Percentiles rank a stretch among this genome's conserved stretches.
These are phyloP conservation scores for Fusarium bactridioides DNA, from an alignment of 2,329 filamentous ascomycete species.

Conservation along the genomic window DNA sequence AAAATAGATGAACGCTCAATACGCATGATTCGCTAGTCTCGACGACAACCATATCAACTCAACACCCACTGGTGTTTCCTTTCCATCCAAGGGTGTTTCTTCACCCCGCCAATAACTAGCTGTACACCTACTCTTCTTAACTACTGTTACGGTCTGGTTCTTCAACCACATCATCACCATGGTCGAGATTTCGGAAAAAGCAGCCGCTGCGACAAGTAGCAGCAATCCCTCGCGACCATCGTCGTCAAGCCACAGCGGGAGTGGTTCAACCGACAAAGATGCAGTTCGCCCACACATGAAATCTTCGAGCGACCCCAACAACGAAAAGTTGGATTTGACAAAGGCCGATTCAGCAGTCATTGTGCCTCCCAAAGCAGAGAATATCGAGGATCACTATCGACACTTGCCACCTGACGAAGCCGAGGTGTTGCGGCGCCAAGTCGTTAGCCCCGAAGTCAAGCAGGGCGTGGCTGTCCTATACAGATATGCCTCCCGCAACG, in stretches of 20 bases:
- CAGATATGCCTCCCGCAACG: slow-evolving; percentile 73
- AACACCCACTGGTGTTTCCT: not conserved
- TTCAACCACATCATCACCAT: slow-evolving; percentile 18
- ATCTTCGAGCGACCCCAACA: slow-evolving; percentile 12
- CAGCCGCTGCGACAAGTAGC: slow-evolving; percentile 29
- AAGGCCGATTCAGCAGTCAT: slow-evolving; percentile 56
- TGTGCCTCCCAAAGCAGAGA: slow-evolving; percentile 44
- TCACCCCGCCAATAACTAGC: not conserved
- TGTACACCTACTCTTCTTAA: not conserved
- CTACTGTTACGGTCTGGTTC: not conserved
- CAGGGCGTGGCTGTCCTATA: slow-evolving; percentile 72
- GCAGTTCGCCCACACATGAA: slow-evolving; percentile 17
- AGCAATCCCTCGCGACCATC: slow-evolving; percentile 39
- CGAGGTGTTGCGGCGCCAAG: slow-evolving; percentile 72
- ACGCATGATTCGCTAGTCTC: slow-evolving; percentile 10
- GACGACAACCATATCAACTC: slow-evolving; percentile 1
- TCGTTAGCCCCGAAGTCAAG: slow-evolving; percentile 69
- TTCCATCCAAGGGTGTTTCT: slow-evolving; percentile 3
- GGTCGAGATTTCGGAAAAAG: slow-evolving; percentile 39
- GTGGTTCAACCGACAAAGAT: slow-evolving; percentile 45
- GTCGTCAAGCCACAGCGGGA: slow-evolving; percentile 45
- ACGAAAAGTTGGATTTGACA: slow-evolving; percentile 42
- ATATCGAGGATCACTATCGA: slow-evolving; percentile 61
- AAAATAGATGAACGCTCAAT: not conserved
- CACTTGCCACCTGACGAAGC: slow-evolving; percentile 73